Evolutionary conservation across 2,329 filamentous ascomycete genomes (phyloP).

Genomic region (Penicillium sp.): DNA sequence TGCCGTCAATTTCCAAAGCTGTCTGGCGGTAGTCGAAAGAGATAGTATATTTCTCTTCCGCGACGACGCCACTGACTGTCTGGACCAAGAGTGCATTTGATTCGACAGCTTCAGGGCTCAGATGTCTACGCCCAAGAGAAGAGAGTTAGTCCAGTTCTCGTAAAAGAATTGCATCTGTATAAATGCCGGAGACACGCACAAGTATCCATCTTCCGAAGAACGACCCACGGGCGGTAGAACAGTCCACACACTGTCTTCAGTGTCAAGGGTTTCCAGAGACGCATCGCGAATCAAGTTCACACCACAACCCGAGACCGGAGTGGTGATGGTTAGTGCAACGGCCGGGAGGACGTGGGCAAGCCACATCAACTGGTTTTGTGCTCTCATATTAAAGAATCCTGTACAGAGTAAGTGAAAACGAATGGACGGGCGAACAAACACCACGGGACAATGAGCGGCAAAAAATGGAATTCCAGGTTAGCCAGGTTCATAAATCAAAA

Average conservation of each 20-base stretch:
- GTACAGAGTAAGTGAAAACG: not conserved
- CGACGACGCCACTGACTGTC: not conserved
- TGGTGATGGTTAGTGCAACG: not conserved
- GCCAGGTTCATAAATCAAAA: not conserved
- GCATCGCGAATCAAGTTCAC: constrained; percentile 3
- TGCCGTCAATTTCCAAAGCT: not conserved
- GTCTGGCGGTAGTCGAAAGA: constrained; percentile 4
- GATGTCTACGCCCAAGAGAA: not conserved
- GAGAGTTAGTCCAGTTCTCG: not conserved
- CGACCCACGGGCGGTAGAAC: not conserved
- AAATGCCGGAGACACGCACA: not conserved
- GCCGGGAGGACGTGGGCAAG: constrained; percentile 3
- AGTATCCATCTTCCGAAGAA: not conserved
- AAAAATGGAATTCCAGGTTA: not conserved
- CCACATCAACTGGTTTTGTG: not conserved
- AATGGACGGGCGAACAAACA: constrained; percentile 5
- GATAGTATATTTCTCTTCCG: not conserved
- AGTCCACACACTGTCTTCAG: not conserved
- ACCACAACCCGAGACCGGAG: not conserved
- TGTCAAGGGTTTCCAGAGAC: not conserved
- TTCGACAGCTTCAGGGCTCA: not conserved
- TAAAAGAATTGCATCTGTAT: not conserved
- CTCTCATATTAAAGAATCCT: not conserved
- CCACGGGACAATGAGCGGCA: not conserved
- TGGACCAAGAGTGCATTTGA: not conserved